A percentile compares a stretch with the other conserved stretches of the same genome.
phyloP scores from a whole-genome alignment of 805 yeast species.

The Osmozyma mogii region DNA sequence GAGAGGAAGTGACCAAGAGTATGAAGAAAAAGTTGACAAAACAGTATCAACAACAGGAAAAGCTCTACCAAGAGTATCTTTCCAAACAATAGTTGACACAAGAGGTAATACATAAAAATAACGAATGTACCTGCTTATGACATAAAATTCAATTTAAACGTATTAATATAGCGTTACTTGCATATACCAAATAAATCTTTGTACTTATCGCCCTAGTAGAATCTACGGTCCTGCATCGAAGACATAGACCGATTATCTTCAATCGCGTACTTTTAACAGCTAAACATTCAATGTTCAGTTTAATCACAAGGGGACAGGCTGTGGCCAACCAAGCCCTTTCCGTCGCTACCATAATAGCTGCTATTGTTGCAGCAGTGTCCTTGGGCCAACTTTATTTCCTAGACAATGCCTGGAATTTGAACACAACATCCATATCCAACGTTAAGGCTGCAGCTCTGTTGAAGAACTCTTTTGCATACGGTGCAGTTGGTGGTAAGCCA shows the following conservation, averaged over 20 bases:
- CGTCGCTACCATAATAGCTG: conserved; percentile 39
- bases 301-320: conserved; percentile 34
- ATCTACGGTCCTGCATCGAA: too few species aligned
- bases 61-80: conserved; percentile 64
- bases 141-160: too few species aligned
- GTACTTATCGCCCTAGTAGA: too few species aligned
- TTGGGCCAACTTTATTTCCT: conserved; percentile 39
- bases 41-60: conserved; percentile 71
- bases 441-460: conserved; percentile 32
- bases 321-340: conserved; percentile 49
- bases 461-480: conserved; percentile 55
- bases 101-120: not conserved
- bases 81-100: conserved; percentile 9
- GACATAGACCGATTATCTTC: too few species aligned
- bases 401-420: conserved; percentile 38
- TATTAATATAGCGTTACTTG: too few species aligned
- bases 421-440: conserved; percentile 30
- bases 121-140: too few species aligned
- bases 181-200: too few species aligned
- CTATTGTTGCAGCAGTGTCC: conserved; percentile 40
- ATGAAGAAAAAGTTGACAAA: conserved; percentile 75
- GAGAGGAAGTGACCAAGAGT: conserved; percentile 82
- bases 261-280: too few species aligned
- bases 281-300: conserved; percentile 30
- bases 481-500: conserved; percentile 56